Base-by-base conservation (phyloP, 805 yeast species). In the Saturnispora quitensis region DNA sequence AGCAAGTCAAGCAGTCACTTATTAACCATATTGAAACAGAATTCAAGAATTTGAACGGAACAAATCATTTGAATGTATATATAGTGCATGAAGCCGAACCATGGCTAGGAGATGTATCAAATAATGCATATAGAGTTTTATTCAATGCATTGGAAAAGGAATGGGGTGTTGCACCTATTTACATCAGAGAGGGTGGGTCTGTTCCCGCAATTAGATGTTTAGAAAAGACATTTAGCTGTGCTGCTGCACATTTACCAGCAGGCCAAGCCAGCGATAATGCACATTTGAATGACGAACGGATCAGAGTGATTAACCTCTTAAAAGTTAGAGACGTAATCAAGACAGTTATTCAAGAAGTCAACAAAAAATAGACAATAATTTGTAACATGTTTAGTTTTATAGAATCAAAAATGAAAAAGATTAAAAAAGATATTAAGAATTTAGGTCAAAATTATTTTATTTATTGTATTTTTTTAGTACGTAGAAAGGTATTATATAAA, bases 221-320 rank as follows among this genome's bases (percentile, higher is more conserved):
- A 57, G 99, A 91, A 60, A 86, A 86, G 65, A 72, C 77, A 12
- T 86, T 91, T 58, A 67, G 75, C 49, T 96, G 98, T 3, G 87
- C 88, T 25, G 98, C 97, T 1, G 95, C 91, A 0, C 98, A 93
- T 66, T 78, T 93, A 34, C 98, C 99, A 2, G 89, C 97, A 62
- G 99, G 98, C 0, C 99, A 91, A 69, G 78, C 91, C 1, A 81
- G 93, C 43, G 98, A 93, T 65, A 88, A 89, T 61, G 98, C 97
- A 1, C 99, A 91, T 71, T 75, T 91, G 60, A 81, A 84, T 61
- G 85, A 93, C 62, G 99, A 91, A 68, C 77, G 93, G 56, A 66
- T 91, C 45, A 72, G 98, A 51, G 79, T 91, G 24, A 72, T 82
- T 38, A 91, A 91, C 62, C 73, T 90, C 60, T 80, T 82, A 61